Evolutionary conservation across 2,329 filamentous ascomycete species (phyloP).

Genomic region (Blumeriella jaapii): DNA sequence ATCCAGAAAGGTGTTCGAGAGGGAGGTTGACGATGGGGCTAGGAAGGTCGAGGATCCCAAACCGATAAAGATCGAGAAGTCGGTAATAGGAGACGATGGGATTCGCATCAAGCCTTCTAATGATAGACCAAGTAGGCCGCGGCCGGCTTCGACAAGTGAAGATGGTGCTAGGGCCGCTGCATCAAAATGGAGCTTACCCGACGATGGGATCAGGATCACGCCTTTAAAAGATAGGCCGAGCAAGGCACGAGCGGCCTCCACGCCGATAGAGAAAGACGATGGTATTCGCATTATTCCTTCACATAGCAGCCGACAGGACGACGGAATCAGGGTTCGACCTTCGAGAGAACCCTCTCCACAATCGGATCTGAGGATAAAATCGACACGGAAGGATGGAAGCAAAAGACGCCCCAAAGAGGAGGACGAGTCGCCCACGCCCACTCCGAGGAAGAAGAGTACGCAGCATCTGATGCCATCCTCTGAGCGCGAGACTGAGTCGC

Average conservation of each 20-base stretch:
- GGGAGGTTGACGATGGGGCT: constrained; percentile 12
- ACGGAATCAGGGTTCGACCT: constrained; percentile 17
- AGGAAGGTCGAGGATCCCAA: not conserved
- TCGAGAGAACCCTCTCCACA: constrained; percentile 10
- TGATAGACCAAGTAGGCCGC: too few species aligned
- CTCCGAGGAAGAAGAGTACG: constrained; percentile 17
- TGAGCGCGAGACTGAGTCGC: constrained; percentile 10
- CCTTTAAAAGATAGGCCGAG: constrained; percentile 16
- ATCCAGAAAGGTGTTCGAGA: constrained; percentile 2
- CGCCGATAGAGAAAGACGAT: constrained; percentile 8
- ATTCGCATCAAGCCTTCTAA: constrained; percentile 21
- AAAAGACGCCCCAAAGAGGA: constrained; percentile 10
- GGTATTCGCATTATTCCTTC: constrained; percentile 21
- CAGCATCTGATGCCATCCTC: constrained; percentile 15
- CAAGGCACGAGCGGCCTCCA: constrained; percentile 12
- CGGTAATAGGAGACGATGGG: constrained; percentile 17
- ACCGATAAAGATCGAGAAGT: not conserved
- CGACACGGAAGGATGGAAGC: constrained; percentile 12
- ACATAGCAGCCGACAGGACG: constrained; percentile 16
- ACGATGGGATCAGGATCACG: constrained; percentile 21
- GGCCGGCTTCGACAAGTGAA: too few species aligned
- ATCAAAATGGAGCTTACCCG: too few species aligned
- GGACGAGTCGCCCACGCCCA: constrained; percentile 7
- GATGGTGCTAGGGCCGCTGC: not conserved
- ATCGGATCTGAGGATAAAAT: constrained; percentile 7